Conservation (phyloP, 2,329 filamentous ascomycete species). For the Claviceps fusiformis region DNA sequence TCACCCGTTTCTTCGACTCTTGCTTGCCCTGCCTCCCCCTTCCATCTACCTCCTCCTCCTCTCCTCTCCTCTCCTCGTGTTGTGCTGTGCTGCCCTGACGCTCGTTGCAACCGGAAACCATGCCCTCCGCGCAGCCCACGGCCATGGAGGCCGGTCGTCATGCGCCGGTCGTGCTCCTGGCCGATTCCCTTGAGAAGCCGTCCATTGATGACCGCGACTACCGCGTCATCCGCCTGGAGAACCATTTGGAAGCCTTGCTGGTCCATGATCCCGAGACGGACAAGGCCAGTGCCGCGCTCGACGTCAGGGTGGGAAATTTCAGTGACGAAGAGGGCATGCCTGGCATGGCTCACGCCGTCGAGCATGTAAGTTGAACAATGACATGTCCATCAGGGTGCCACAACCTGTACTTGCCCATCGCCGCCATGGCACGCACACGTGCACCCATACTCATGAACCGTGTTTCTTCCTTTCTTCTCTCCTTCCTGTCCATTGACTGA, state of each 20-base stretch:
- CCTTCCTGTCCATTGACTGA: constrained; percentile 6
- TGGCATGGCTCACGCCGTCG: constrained; percentile 89
- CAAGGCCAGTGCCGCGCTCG: constrained; percentile 89
- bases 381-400: constrained; percentile 5
- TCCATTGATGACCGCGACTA: constrained; percentile 78
- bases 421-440: too few species aligned
- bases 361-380: constrained; percentile 47
- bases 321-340: constrained; percentile 84
- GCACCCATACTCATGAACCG: not conserved
- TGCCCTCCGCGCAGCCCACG: constrained; percentile 22
- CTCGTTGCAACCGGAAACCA: constrained; percentile 8
- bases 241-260: constrained; percentile 78
- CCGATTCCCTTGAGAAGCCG: constrained; percentile 68
- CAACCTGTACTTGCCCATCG: not conserved
- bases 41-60: too few species aligned
- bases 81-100: not conserved
- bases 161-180: constrained; percentile 29
- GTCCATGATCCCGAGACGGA: constrained; percentile 93
- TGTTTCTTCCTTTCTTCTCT: not conserved
- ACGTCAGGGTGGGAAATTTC: constrained; percentile 93
- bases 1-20: too few species aligned
- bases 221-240: constrained; percentile 70
- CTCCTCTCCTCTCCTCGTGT: not conserved
- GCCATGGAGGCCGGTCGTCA: constrained; percentile 17
- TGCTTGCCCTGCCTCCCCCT: too few species aligned